Conservation (phyloP, 345 rosid species). For the Limnanthes douglasii region DNA sequence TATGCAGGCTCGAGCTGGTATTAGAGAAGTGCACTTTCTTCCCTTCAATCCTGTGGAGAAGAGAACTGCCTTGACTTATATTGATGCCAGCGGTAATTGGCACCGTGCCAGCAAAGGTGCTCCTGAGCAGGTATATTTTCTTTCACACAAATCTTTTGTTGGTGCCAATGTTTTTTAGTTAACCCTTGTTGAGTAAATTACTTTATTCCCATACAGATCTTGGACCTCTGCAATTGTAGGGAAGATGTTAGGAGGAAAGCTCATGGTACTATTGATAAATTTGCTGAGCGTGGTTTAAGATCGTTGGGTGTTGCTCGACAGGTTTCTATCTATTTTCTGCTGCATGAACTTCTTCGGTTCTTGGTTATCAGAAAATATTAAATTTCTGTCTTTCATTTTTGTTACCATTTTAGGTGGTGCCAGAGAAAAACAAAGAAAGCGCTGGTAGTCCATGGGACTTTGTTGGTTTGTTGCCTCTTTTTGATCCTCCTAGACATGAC, state of each 20-base stretch:
- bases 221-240: constrained; percentile 25
- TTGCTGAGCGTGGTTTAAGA: constrained; percentile 83
- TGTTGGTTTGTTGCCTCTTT: constrained; percentile 38
- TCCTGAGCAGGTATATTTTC: constrained; percentile 34
- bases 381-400: not conserved
- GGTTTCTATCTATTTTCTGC: constrained; percentile 17
- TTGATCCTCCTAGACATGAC: constrained; percentile 51
- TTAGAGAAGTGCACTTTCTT: constrained; percentile 30
- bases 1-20: constrained; percentile 35
- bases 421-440: constrained; percentile 58
- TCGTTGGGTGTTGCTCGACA: constrained; percentile 81
- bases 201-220: constrained; percentile 17
- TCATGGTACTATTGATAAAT: constrained; percentile 51
- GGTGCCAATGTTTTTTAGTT: constrained; percentile 7
- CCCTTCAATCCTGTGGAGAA: constrained; percentile 52
- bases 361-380: not conserved
- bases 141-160: no score
- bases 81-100: constrained; percentile 35
- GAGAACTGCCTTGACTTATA: constrained; percentile 46
- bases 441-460: constrained; percentile 78
- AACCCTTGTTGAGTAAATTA: constrained; percentile 3
- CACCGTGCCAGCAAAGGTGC: constrained; percentile 56
- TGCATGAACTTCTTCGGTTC: constrained; percentile 1
- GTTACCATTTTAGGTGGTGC: constrained; percentile 26
- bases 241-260: constrained; percentile 50